Evolutionary conservation across 2,329 filamentous ascomycete genomes (phyloP), one percentile per base, ranked within the genome.

Genomic region (Alternaria ventricosa): DNA sequence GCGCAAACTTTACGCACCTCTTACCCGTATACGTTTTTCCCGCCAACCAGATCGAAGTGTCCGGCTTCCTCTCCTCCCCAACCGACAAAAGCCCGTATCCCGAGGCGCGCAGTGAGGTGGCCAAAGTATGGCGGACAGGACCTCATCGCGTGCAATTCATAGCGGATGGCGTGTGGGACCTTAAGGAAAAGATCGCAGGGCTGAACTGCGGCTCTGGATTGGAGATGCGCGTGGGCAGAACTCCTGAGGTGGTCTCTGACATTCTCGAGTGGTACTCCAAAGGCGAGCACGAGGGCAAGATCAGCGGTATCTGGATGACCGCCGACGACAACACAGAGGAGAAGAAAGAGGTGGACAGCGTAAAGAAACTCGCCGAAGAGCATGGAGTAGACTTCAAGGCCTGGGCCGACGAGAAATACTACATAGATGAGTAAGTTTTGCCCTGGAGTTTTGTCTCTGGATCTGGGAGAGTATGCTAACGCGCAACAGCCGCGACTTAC

Each of bases 401-500:
- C 1, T 94, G 89, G 87, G 78, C 80, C 0, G 92, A 95, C 70
- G 92, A 94, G 78, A 95, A 94, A 75, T 94, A 92, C 70, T 89
- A 89, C 63, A 84, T 94, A 55, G 90, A 94, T 71, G 91, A 94
- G 92, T 94, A 82, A 80, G 90, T 63, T 64, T 22, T 27, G 9
- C 55, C 20, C 20, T 22, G 20, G 20, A 22, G 20, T 22, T 15
- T 22, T 44, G 22, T 12, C 5, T 33, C 25, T 53, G 51, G 15
- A 22, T 15, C 45, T 56, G 22, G 55, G 44, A 43, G 23, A 12
- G 20, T 41, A 36, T 50, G 36, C 63, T 71, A 62, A 71, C 22
- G 33, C 6, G n/a, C 7, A 23, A 22, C 57, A 94, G 91, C 69
- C 88, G 88, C 22, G 91, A 95, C 72, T 76, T 91, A 0, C 86